Percentiles rank a stretch among this genome's conserved stretches.
Evolutionary conservation across 1,284 basidiomycete genomes (phyloP).

Genomic region (Ustilago trichophora): DNA sequence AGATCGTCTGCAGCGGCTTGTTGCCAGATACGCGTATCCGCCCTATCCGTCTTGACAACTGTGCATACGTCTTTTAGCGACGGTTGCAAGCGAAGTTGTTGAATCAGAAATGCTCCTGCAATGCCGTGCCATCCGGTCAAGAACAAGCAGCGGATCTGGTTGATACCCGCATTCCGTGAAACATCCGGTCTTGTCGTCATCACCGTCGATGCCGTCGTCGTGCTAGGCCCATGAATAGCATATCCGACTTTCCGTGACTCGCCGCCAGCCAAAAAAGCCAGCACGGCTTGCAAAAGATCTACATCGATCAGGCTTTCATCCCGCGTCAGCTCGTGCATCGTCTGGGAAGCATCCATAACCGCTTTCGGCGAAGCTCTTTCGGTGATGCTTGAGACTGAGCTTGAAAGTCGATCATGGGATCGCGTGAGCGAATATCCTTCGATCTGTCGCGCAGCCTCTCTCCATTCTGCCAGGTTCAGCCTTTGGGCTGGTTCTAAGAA

Average conservation of each 20-base stretch:
- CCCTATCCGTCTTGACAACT: conserved; percentile 43
- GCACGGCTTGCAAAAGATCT: conserved; percentile 22
- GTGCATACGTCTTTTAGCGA: conserved; percentile 15
- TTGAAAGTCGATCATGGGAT: no score
- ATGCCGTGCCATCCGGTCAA: conserved; percentile 40
- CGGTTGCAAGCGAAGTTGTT: conserved; percentile 29
- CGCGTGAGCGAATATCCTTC: neutral
- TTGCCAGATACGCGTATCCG: conserved; percentile 36
- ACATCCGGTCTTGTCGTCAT: no score
- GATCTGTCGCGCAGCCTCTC: conserved; percentile 22
- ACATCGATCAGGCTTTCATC: conserved; percentile 39
- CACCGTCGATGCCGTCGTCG: no score
- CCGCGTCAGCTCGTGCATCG: conserved; percentile 14
- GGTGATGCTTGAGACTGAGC: no score
- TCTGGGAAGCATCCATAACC: neutral
- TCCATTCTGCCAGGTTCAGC: conserved; percentile 34
- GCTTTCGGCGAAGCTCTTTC: no score
- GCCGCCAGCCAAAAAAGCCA: conserved; percentile 4
- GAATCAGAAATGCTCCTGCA: conserved; percentile 31
- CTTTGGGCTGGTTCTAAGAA: conserved; percentile 31
- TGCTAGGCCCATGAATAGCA: no score
- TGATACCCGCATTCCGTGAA: neutral
- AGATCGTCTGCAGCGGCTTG: conserved; percentile 21
- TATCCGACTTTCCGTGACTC: no score
- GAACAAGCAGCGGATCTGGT: conserved; percentile 16